Evolutionary conservation across 1,139 yeast species (phyloP).

Genomic region (Kodamaea suecica): DNA sequence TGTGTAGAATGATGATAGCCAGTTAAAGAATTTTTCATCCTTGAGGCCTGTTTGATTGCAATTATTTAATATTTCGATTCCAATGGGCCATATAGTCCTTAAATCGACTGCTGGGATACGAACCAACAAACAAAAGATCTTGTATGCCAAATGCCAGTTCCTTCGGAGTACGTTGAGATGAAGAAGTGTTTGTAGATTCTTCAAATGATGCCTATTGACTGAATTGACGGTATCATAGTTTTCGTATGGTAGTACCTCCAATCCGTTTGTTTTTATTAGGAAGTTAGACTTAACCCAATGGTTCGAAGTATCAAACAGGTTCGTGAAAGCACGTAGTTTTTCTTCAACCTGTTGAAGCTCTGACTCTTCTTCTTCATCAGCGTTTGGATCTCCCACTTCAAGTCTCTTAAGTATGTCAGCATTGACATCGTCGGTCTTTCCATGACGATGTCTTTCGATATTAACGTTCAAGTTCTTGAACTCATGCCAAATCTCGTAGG

Average conservation of each 20-base stretch:
- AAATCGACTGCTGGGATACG: slow-evolving; percentile 50
- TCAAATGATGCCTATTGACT: slow-evolving; percentile 25
- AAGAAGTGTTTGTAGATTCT: slow-evolving; percentile 31
- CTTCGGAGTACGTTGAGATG: slow-evolving; percentile 39
- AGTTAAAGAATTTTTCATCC: slow-evolving; percentile 34
- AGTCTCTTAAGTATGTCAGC: slow-evolving; percentile 2
- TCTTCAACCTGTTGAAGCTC: slow-evolving; percentile 10
- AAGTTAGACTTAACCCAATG: slow-evolving; percentile 25
- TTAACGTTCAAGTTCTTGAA: slow-evolving; percentile 15
- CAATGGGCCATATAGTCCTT: slow-evolving; percentile 58
- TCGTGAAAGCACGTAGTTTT: slow-evolving; percentile 6
- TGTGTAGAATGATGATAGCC: slow-evolving; percentile 31
- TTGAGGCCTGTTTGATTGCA: slow-evolving; percentile 10
- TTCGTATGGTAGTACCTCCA: slow-evolving; percentile 29
- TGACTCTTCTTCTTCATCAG: slow-evolving; percentile 12
- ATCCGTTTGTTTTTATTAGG: slow-evolving; percentile 26
- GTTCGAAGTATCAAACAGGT: slow-evolving; percentile 21
- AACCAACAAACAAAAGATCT: slow-evolving; percentile 47
- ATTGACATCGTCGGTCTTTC: neutral
- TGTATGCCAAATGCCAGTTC: slow-evolving; percentile 57
- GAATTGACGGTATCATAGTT: slow-evolving; percentile 9
- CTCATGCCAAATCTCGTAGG: slow-evolving; percentile 39
- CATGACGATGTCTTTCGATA: slow-evolving; percentile 5
- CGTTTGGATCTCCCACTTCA: slow-evolving; percentile 10
- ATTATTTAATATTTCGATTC: slow-evolving; percentile 38